phyloP scores from a whole-genome alignment of 140 eudicot genomes.

The Cichorium intybus region DNA sequence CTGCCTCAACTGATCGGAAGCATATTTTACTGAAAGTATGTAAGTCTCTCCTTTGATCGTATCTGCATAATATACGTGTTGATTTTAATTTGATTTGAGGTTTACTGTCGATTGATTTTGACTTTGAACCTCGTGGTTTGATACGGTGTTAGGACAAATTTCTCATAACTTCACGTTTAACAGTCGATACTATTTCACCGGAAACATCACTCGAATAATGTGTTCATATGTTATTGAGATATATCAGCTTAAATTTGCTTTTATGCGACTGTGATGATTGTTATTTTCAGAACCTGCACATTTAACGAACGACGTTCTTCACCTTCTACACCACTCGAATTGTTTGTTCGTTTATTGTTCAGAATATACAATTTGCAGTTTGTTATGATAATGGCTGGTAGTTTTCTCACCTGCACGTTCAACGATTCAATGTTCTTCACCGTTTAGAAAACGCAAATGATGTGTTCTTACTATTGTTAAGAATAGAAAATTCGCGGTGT shows the following conservation, averaged over 20 bases:
- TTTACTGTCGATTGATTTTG: not conserved
- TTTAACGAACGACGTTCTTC: not conserved
- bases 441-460: not conserved
- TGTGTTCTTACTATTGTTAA: not conserved
- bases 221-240: not conserved
- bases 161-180: not conserved
- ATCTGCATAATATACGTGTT: constrained; percentile 3
- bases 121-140: not conserved
- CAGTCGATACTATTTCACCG: not conserved
- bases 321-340: constrained; percentile 3
- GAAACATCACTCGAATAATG: not conserved
- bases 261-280: constrained; percentile 5
- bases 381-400: not conserved
- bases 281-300: not conserved
- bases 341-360: not conserved
- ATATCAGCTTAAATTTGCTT: not conserved
- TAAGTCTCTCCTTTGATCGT: constrained; percentile 20
- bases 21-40: not conserved
- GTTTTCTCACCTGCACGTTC: not conserved
- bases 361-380: not conserved
- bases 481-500: constrained; percentile 2
- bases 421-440: not conserved
- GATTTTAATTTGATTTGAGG: not conserved
- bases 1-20: not conserved
- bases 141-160: not conserved